Evolutionary conservation across 164 flowering plant species (phyloP), one percentile per base, ranked within the genome.

Genomic region (Vitis labrusca): DNA sequence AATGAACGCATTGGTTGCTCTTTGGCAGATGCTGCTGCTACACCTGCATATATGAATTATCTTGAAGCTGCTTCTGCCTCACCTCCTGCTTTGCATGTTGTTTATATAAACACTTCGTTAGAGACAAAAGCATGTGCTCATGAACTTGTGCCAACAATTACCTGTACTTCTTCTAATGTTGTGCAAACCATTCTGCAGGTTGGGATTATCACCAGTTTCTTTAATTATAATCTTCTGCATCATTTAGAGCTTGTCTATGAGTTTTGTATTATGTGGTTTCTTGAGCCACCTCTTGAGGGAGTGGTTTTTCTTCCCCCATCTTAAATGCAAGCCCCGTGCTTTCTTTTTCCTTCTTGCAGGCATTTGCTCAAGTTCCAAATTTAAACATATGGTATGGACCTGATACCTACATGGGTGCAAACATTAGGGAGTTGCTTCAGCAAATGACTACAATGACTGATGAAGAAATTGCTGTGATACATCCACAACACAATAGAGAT

Each of bases 401-500:
- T 53, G 98, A 95, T 77, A 84, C 97, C 54, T 95, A 95, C 81
- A 95, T 95, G 98, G 99, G 99, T 76, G 97, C 98, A 74, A 95
- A 95, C 76, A 86, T 95, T 50, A 78, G 64, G 17, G 93, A 93
- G 78, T 75, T 91, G 76, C 89, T 95, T 76, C 88, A 76, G 72
- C 98, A 91, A 80, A 95, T 95, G 93, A 78, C 88, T 29, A 65
- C 73, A 69, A 93, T 95, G 99, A 82, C 92, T 64, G 86, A 95
- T 81, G 97, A 90, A 81, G 99, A 93, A 82, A 90, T 95, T 56
- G 81, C 86, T n/a, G 82, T 77, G 73, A 83, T 95, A 63, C 99
- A 95, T 81, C 89, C 92, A 56, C 65, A 70, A 66, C 99, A 95
- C 71, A 80, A 85, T 74, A 83, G 82, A 71, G 80, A 79, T 44